Base-by-base conservation (phyloP, 2,329 filamentous ascomycete genomes). In the Domatiomyces catenatus region DNA sequence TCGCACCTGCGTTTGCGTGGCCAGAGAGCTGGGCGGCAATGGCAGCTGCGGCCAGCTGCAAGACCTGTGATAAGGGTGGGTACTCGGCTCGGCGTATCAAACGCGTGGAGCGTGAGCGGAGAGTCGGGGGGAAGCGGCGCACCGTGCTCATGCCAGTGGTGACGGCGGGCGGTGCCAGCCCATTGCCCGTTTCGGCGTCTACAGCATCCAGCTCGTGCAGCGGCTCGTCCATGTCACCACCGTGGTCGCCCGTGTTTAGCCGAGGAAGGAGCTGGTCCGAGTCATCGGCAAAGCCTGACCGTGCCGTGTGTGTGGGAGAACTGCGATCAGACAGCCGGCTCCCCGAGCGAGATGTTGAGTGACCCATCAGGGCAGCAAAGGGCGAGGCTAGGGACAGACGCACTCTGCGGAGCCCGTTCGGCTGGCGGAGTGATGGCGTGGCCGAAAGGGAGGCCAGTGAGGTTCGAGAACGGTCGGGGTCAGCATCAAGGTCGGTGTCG, bases 11-110 rank as follows among this genome's bases (percentile, higher is more conserved):
- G 45, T 74, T 72, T 55, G 76, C 70, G 39, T 74, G 73, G n/a
- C 79, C 79, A 55, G 80, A 80, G 39, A 82, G 69, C 50, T 80
- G 79, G 45, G 78, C 77, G 48, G 79, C 79, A 39, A 80, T 81
- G 10, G 78, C 77, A 42, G 77, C 75, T 12, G 79, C 79, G 26
- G 79, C 79, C 19, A 80, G 71, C 46, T 79, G 80, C 17, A 83
- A 67, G 26, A 82, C 69, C 43, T 77, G 71, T 44, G 79, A 80
- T 28, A 82, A 66, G 60, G 76, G 76, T 2, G 77, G 78, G 59
- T 80, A 77, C 59, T 83, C 79, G 58, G 80, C 77, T 54, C 72
- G 71, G 28, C 74, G 69, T 50, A 73, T 63, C 24, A 74, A 63
- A 49, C 77, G 67, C 19, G 75, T 73, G 45, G 76, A 71, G 50